These are phyloP conservation scores for Backusella liffmaniae DNA, from an alignment of 192 early-diverging fungal species.

Conservation along the genomic window DNA sequence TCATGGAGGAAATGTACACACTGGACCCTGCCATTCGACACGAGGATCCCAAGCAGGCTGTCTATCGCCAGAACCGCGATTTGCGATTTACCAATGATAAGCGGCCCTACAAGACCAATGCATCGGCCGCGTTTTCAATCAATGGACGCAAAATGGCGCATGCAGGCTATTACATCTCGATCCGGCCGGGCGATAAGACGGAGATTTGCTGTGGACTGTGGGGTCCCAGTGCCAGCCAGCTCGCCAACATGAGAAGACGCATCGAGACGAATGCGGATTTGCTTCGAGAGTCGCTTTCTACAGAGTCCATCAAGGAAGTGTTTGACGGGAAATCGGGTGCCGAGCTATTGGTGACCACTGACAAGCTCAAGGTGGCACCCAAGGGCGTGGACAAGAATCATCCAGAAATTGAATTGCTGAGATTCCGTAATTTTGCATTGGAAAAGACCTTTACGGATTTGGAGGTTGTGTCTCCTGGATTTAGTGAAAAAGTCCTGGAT, in stretches of 20 bases:
- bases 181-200: slow-evolving; percentile 40
- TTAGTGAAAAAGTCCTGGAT: slow-evolving; percentile 46
- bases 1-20: slow-evolving; percentile 39
- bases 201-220: slow-evolving; percentile 49
- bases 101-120: slow-evolving; percentile 52
- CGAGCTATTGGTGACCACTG: slow-evolving; percentile 28
- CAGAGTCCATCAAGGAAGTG: slow-evolving; percentile 41
- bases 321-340: slow-evolving; percentile 38
- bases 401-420: slow-evolving; percentile 52
- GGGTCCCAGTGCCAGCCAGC: slow-evolving; percentile 35
- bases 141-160: slow-evolving; percentile 49
- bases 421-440: slow-evolving; percentile 51
- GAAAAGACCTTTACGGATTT: slow-evolving; percentile 45
- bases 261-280: slow-evolving; percentile 41
- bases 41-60: slow-evolving; percentile 41
- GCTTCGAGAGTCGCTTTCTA: slow-evolving; percentile 37
- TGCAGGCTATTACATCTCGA: slow-evolving; percentile 52
- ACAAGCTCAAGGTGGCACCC: slow-evolving; percentile 55
- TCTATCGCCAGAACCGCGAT: slow-evolving; percentile 57
- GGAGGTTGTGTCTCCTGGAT: slow-evolving; percentile 51
- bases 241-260: slow-evolving; percentile 40
- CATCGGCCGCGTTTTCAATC: slow-evolving; percentile 41
- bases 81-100: slow-evolving; percentile 57
- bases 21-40: slow-evolving; percentile 44
- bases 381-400: slow-evolving; percentile 53